Conservation (phyloP, 192 early-diverging fungal species). For the Pecoramyces ruminantium region DNA sequence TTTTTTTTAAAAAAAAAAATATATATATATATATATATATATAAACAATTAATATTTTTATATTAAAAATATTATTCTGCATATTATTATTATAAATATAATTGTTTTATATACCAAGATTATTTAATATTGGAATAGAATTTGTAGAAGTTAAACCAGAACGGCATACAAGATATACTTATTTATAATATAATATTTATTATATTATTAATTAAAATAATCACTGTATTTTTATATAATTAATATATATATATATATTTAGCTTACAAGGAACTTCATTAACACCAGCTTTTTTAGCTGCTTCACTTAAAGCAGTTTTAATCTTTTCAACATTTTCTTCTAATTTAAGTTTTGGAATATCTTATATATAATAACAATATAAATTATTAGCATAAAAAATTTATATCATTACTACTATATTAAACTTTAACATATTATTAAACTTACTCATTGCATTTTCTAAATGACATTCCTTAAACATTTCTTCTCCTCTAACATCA, state of each 20-base stretch:
- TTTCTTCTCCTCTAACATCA: slow-evolving; percentile 73
- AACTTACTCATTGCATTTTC: slow-evolving; percentile 21
- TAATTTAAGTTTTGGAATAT: not conserved
- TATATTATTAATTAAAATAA: too few species aligned
- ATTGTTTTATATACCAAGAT: slow-evolving; percentile 33
- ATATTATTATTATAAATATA: too few species aligned
- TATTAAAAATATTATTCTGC: too few species aligned
- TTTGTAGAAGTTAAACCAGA: slow-evolving; percentile 79
- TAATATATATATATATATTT: too few species aligned
- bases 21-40: too few species aligned
- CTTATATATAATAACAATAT: slow-evolving; percentile 27
- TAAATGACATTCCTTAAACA: slow-evolving; percentile 70
- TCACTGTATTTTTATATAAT: too few species aligned
- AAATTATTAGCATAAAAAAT: slow-evolving; percentile 16
- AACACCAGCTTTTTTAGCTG: slow-evolving; percentile 4
- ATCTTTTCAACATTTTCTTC: slow-evolving; percentile 7
- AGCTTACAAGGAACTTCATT: not conserved
- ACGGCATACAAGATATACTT: slow-evolving; percentile 72
- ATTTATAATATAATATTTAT: not conserved
- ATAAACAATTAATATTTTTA: too few species aligned
- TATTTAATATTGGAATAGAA: slow-evolving; percentile 58
- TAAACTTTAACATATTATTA: not conserved
- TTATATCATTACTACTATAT: too few species aligned
- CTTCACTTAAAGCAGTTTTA: slow-evolving; percentile 14
- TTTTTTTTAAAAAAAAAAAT: too few species aligned